Conservation (phyloP, 371 early-diverging fungal species). For the Mucor velutinosus region DNA sequence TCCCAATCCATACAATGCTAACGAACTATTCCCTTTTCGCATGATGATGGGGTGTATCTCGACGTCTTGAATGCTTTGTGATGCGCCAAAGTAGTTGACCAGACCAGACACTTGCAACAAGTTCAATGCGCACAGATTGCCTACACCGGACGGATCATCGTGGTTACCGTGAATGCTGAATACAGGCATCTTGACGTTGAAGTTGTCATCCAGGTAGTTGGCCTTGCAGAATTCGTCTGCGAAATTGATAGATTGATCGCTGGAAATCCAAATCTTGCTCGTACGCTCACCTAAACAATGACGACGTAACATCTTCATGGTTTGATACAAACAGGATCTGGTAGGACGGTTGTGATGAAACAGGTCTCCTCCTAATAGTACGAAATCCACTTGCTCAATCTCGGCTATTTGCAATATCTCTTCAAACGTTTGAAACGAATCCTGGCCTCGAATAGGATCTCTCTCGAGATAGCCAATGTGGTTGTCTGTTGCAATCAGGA, state of each 20-base stretch:
- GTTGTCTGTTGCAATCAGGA: conserved; percentile 95
- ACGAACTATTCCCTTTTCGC: conserved; percentile 72
- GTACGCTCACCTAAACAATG: conserved; percentile 86
- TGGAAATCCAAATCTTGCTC: conserved; percentile 73
- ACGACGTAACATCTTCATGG: conserved; percentile 78
- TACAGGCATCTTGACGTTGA: conserved; percentile 89
- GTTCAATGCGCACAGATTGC: conserved; percentile 86
- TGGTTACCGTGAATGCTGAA: conserved; percentile 99
- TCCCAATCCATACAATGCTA: conserved; percentile 96
- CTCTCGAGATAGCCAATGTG: conserved; percentile 97
- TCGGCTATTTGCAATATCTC: conserved; percentile 90
- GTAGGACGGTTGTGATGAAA: conserved; percentile 98
- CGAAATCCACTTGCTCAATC: conserved; percentile 83
- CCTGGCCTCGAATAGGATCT: conserved; percentile 91
- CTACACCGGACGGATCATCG: conserved; percentile 95
- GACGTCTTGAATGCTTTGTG: conserved; percentile 75
- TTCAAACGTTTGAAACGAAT: conserved; percentile 93
- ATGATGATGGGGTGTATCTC: conserved; percentile 81
- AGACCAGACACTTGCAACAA: conserved; percentile 83
- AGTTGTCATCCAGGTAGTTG: conserved; percentile 91
- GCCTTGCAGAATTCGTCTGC: conserved; percentile 60
- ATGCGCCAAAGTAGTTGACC: conserved; percentile 96
- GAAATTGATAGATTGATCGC: conserved; percentile 80
- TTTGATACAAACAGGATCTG: conserved; percentile 75
- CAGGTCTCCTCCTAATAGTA: conserved; percentile 98